These are phyloP conservation scores for Russula emetica DNA, from an alignment of 768 basidiomycete species.

Conservation along the genomic window DNA sequence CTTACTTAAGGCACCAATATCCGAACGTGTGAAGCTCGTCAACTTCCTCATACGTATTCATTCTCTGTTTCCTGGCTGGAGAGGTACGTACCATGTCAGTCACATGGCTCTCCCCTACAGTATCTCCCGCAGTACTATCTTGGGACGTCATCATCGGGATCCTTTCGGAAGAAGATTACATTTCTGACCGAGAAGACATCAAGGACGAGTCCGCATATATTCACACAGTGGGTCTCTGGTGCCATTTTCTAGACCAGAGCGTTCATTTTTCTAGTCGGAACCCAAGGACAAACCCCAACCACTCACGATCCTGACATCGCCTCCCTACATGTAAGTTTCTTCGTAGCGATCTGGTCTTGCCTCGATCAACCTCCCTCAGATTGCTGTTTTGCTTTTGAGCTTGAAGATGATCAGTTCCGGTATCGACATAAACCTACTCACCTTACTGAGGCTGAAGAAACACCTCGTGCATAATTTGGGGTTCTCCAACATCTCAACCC, in stretches of 20 bases:
- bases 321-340: constrained; percentile 42
- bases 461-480: constrained; percentile 49
- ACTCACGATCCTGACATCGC: constrained; percentile 45
- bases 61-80: constrained; percentile 66
- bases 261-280: constrained; percentile 36
- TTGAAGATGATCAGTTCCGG: constrained; percentile 67
- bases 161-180: constrained; percentile 52
- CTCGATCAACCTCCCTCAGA: constrained; percentile 36
- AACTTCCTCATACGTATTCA: constrained; percentile 64
- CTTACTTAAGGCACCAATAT: constrained; percentile 49
- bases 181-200: constrained; percentile 37
- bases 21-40: constrained; percentile 54
- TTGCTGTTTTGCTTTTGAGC: constrained; percentile 52
- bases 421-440: constrained; percentile 46
- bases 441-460: constrained; percentile 57
- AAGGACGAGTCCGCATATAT: constrained; percentile 41
- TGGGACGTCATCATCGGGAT: constrained; percentile 61
- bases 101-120: neutral
- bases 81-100: constrained; percentile 41
- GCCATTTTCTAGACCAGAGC: neutral
- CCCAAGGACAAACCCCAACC: constrained; percentile 22
- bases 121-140: constrained; percentile 46
- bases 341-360: neutral
- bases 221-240: constrained; percentile 38
- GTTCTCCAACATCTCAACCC: constrained; percentile 47